Conservation (phyloP, 106 monocot genomes). For the Vanilla planifolia region DNA sequence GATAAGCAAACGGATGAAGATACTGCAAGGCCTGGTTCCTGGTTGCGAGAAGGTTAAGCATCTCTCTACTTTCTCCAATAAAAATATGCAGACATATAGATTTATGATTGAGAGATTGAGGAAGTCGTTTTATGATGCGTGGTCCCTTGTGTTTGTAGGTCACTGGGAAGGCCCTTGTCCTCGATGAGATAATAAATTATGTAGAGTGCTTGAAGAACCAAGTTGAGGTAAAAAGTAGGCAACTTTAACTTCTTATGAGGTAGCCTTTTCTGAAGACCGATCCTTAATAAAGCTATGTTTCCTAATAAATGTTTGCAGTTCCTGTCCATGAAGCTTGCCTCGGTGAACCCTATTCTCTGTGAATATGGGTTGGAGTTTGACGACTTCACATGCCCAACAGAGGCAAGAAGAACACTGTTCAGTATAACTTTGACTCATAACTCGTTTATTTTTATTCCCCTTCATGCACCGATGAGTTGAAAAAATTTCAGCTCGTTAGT, state of each 20-base stretch:
- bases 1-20: slow-evolving; percentile 40
- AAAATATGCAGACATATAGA: too few relatives aligned
- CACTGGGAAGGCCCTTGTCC: background rate
- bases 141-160: background rate
- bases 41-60: slow-evolving; percentile 39
- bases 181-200: slow-evolving; percentile 5
- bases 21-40: slow-evolving; percentile 43
- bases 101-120: background rate
- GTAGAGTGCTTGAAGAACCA: background rate
- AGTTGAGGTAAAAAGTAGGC: background rate
- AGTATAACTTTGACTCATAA: background rate
- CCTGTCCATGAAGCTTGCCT: background rate
- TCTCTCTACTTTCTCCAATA: too few relatives aligned
- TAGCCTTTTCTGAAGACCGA: background rate
- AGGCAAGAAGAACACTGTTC: background rate
- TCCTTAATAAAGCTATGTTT: background rate
- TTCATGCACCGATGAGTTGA: background rate
- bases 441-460: background rate
- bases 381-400: background rate
- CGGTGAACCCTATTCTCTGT: background rate
- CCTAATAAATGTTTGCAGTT: background rate
- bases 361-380: background rate
- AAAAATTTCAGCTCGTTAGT: background rate
- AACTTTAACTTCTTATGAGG: background rate
- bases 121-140: background rate